Evolutionary conservation across 1,284 basidiomycete genomes (phyloP), one percentile per base, ranked within the genome.

Genomic region (Puccinia triticina): DNA sequence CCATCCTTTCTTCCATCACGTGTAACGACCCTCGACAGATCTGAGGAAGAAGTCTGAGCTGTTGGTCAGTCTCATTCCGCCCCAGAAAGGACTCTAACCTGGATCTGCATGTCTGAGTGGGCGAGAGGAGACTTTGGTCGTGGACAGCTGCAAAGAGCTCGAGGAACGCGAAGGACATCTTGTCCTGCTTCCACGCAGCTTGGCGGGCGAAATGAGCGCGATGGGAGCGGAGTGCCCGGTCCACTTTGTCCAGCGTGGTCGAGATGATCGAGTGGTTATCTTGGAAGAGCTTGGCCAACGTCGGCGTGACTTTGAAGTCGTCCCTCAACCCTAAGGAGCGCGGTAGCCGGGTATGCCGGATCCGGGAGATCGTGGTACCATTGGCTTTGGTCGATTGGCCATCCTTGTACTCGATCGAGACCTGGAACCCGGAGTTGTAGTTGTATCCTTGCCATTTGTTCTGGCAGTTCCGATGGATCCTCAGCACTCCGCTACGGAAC

Each of bases 141-240:
- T 78, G 89, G n/a, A n/a, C n/a, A n/a, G n/a, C n/a, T 84, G 91
- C 92, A 2, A 93, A 89, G 79, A 89, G 87, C 7, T 89, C 87
- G n/a, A 93, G 87, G 86, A 94, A 94, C 10, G 89, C 88, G 85
- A 93, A 93, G 0, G 90, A 90, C 82, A 94, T 88, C 11, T 90
- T 89, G 14, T 88, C 86, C 18, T 86, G 85, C 86, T 94, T 94
- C 86, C 87, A 87, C 57, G 86, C 87, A 80, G 89, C 90, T 85
- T 92, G 90, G 72, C 88, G 87, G 59, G 87, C 86, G 83, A 89
- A 89, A 85, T 90, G 88, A 14, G 86, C 87, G 1, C 92, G 90
- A 85, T 93, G 93, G 53, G 87, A 86, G 16, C 87, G 86, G 10
- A 94, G 84, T 8, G 88, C 87, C 26, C 87, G 87, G 83, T 92